These are phyloP conservation scores for Neurospora tetrasperma DNA, from an alignment of 495 filamentous ascomycete species.

Conservation along the genomic window DNA sequence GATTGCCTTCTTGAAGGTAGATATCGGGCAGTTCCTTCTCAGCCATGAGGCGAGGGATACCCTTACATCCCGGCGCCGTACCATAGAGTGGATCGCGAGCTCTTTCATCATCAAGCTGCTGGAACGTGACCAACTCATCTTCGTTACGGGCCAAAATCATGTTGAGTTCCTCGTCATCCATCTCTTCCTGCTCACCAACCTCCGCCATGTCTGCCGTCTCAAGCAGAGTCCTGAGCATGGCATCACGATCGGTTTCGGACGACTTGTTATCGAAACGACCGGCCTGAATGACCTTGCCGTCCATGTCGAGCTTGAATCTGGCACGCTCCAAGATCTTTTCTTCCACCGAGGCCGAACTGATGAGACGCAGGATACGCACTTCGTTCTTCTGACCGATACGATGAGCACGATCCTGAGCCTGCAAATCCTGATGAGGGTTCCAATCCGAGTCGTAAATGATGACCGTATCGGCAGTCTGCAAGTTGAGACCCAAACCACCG, in stretches of 20 bases:
- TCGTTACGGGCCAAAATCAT: slow-evolving; percentile 73
- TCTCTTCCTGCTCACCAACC: slow-evolving; percentile 72
- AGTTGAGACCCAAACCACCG: slow-evolving; percentile 90
- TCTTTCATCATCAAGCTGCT: slow-evolving; percentile 69
- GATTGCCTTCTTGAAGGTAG: slow-evolving; percentile 78
- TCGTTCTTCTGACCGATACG: slow-evolving; percentile 99
- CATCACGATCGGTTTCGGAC: slow-evolving; percentile 94
- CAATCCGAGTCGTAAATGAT: slow-evolving; percentile 99
- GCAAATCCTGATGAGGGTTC: slow-evolving; percentile 99
- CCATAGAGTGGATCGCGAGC: slow-evolving; percentile 56
- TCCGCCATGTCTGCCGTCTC: slow-evolving; percentile 87
- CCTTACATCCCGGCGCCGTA: slow-evolving; percentile 45
- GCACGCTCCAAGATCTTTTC: slow-evolving; percentile 97
- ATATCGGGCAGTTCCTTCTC: slow-evolving; percentile 89
- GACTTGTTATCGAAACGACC: slow-evolving; percentile 99
- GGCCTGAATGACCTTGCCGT: slow-evolving; percentile 98
- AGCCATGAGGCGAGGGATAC: slow-evolving; percentile 66
- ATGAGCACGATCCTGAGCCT: slow-evolving; percentile 98
- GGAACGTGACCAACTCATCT: slow-evolving; percentile 58
- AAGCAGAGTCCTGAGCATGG: slow-evolving; percentile 81
- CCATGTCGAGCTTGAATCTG: slow-evolving; percentile 96
- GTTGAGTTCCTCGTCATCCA: slow-evolving; percentile 97
- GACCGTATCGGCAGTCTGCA: slow-evolving; percentile 96
- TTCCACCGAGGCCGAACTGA: slow-evolving; percentile 93
- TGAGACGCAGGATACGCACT: slow-evolving; percentile 88